Conservation (phyloP, 1,284 basidiomycete species). For the Cutaneotrichosporon sp. region DNA sequence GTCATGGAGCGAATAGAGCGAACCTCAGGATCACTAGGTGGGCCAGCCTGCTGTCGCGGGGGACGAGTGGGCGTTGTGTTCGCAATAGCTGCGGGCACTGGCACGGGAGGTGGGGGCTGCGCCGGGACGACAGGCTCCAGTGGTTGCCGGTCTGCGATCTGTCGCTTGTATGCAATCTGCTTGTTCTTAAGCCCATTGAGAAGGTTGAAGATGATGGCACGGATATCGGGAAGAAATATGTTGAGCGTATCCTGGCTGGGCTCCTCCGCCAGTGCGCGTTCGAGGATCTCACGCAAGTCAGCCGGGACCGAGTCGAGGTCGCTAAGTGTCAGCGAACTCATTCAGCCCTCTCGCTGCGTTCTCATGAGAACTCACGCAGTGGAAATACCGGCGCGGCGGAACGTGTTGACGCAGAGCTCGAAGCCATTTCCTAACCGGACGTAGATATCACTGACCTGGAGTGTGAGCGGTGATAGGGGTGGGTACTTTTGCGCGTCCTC, state of each 20-base stretch:
- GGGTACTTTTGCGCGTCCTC: neutral
- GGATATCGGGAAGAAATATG: constrained; percentile 81
- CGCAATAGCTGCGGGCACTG: no score
- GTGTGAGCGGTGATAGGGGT: neutral
- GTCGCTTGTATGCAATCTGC: constrained; percentile 65
- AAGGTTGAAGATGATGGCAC: constrained; percentile 86
- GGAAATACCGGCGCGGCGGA: constrained; percentile 76
- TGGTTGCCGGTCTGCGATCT: constrained; percentile 27
- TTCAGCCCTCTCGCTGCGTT: no score
- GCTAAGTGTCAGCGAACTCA: constrained; percentile 53
- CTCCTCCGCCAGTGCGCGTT: constrained; percentile 84
- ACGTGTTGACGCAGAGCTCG: constrained; percentile 86
- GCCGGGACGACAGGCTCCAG: neutral
- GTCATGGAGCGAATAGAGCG: neutral
- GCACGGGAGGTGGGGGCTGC: neutral
- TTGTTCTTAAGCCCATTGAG: constrained; percentile 87
- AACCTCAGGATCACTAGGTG: neutral
- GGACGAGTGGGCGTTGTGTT: neutral
- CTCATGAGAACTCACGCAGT: constrained; percentile 65
- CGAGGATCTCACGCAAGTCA: constrained; percentile 80
- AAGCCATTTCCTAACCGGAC: constrained; percentile 96
- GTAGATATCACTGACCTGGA: constrained; percentile 89
- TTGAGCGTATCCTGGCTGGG: constrained; percentile 81
- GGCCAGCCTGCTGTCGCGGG: neutral
- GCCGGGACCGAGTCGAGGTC: constrained; percentile 85